A percentile compares a stretch with the other conserved stretches of the same genome.
Conservation (phyloP, 768 basidiomycete species). For the Serendipita sp. region DNA sequence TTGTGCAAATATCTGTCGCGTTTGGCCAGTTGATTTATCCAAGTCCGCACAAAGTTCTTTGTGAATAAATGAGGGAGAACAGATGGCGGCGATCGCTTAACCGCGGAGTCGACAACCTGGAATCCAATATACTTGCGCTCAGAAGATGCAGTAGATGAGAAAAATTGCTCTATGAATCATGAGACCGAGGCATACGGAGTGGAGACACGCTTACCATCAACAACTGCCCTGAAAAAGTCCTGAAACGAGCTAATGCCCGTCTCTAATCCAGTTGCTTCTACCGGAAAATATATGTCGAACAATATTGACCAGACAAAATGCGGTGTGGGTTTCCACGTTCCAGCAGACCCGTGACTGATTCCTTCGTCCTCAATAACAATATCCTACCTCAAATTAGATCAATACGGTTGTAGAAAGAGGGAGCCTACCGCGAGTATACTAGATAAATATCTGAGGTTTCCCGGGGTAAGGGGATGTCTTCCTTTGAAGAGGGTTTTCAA, state of each 20-base stretch:
- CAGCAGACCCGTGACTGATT: constrained; percentile 31
- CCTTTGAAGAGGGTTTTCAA: constrained; percentile 44
- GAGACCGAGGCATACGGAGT: not conserved
- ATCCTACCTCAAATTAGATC: constrained; percentile 22
- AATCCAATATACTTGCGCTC: constrained; percentile 97
- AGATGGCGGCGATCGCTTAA: constrained; percentile 45
- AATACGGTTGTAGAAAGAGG: not conserved
- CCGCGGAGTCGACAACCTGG: constrained; percentile 67
- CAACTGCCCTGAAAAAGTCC: constrained; percentile 81
- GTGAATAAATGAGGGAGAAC: constrained; percentile 82
- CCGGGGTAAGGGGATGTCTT: constrained; percentile 44
- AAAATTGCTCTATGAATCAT: constrained; percentile 54
- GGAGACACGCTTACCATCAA: constrained; percentile 55
- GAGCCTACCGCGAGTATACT: constrained; percentile 58
- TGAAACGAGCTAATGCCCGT: constrained; percentile 38
- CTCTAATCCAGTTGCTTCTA: constrained; percentile 9
- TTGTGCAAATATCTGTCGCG: constrained; percentile 82
- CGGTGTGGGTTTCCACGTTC: constrained; percentile 72
- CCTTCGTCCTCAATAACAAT: constrained; percentile 38
- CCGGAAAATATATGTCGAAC: constrained; percentile 54
- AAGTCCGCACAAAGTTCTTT: constrained; percentile 87
- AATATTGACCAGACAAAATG: constrained; percentile 87
- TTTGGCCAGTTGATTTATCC: constrained; percentile 90
- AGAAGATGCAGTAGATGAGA: constrained; percentile 65
- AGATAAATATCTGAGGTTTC: constrained; percentile 62